These are phyloP conservation scores for Pilatotrama ljubarskyi DNA, from an alignment of 768 basidiomycete genomes.

Conservation along the genomic window DNA sequence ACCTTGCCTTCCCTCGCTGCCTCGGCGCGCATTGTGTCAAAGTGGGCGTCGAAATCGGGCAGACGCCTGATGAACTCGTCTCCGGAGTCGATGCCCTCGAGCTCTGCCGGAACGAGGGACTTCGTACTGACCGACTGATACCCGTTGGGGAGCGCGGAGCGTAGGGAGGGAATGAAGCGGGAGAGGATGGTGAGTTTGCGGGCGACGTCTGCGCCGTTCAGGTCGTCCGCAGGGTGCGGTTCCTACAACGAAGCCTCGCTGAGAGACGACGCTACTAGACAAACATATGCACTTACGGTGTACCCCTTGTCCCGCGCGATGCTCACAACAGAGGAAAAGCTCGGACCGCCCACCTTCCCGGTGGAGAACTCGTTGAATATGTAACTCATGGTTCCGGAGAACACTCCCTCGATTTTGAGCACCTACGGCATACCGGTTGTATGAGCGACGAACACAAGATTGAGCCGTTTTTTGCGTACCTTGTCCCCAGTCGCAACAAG, in stretches of 20 bases:
- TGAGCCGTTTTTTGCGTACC: constrained; percentile 39
- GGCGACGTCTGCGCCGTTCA: constrained; percentile 96
- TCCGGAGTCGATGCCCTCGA: constrained; percentile 67
- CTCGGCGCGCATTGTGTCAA: constrained; percentile 71
- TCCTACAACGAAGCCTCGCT: constrained; percentile 53
- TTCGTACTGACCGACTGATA: constrained; percentile 78
- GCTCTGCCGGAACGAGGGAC: constrained; percentile 80
- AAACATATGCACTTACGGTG: constrained; percentile 56
- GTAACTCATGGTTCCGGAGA: constrained; percentile 97
- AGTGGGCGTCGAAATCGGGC: constrained; percentile 80
- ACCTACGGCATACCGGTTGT: neutral
- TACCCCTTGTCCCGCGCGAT: constrained; percentile 91
- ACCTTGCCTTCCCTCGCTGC: constrained; percentile 83
- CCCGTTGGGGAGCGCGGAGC: constrained; percentile 65
- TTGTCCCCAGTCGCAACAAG: constrained; percentile 91
- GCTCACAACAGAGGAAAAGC: constrained; percentile 88
- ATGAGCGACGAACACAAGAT: neutral
- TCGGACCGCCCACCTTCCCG: constrained; percentile 62
- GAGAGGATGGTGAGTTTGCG: constrained; percentile 96
- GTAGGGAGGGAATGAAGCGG: constrained; percentile 61
- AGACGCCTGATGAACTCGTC: constrained; percentile 82
- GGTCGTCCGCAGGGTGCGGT: constrained; percentile 95
- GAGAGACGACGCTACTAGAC: neutral
- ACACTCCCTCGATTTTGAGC: constrained; percentile 91
- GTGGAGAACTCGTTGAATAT: constrained; percentile 97